Base-by-base conservation (phyloP, 371 early-diverging fungal species). In the Coemansia sp. region DNA sequence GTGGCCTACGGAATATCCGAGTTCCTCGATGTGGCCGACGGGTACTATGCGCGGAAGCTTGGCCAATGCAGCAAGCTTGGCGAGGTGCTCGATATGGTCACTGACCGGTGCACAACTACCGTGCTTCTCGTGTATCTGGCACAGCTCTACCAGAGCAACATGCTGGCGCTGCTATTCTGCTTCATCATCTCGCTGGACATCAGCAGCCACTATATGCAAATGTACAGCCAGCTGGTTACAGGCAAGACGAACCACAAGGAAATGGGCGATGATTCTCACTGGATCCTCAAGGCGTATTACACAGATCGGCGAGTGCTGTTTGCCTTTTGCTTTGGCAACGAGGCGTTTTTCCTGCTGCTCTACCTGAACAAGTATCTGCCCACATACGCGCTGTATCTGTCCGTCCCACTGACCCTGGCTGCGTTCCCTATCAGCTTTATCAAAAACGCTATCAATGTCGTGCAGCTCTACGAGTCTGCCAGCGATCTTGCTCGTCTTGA, bases 61-160 rank as follows among this genome's bases (percentile, higher is more conserved):
- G 82, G 89, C 63, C 99, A 99, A 82, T 90, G 95, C 71, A 92
- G 92, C 78, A 88, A 90, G 71, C 96, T 97, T 80, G 98, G 98
- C 39, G 94, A 94, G 28, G 97, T 96, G 28, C 83, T 98, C 60
- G 98, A 98, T 78, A 97, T 97, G 98, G 96, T 97, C 56, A 96
- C 96, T 26, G 98, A 96, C 82, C 87, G 92, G 84, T 92, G 87
- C 77, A 93, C 98, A 7, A 97, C 98, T 4, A 88, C 94, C 8
- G 93, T 94, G 61, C 86, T 98, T 8, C 83, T 97, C 39, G 90
- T 93, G 68, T 92, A 87, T 71, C 85, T 98, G 54, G 86, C 93
- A 15, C 71, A 84, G 28, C 75, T 82, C 39, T 91, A 93, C 71
- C 88, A 92, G 5, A 60, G 66, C 53, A 24, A 26, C 5, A 24